phyloP scores from a whole-genome alignment of 2,329 filamentous ascomycete species.

The Venturia effusa region DNA sequence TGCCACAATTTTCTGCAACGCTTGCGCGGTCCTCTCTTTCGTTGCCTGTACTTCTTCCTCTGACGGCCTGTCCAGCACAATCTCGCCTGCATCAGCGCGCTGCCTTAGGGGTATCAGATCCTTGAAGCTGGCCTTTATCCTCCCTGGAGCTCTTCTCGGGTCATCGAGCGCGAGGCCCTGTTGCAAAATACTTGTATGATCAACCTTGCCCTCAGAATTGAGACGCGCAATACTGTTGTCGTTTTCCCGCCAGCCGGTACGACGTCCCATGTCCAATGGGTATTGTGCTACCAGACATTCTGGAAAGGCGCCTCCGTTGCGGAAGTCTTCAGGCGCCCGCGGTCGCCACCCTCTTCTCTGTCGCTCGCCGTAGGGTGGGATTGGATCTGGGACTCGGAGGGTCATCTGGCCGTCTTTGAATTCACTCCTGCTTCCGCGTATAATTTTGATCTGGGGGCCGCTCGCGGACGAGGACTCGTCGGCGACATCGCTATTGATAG shows the following conservation, averaged over 20 bases:
- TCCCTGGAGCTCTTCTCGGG: constrained; percentile 44
- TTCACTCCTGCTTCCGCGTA: not conserved
- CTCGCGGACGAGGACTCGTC: not conserved
- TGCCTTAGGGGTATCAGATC: constrained; percentile 91
- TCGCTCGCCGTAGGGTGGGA: constrained; percentile 55
- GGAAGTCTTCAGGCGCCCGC: constrained; percentile 79
- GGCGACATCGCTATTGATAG: not conserved
- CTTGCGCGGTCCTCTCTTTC: constrained; percentile 79
- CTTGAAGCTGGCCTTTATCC: constrained; percentile 92
- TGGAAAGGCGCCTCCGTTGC: constrained; percentile 91
- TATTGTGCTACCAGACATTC: constrained; percentile 92
- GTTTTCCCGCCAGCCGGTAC: constrained; percentile 44
- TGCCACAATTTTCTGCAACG: constrained; percentile 68
- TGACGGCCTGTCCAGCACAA: constrained; percentile 74
- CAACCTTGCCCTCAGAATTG: constrained; percentile 50
- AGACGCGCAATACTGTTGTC: constrained; percentile 45
- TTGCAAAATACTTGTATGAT: constrained; percentile 64
- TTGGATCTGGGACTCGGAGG: not conserved
- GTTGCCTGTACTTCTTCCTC: constrained; percentile 75
- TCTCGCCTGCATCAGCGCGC: constrained; percentile 82
- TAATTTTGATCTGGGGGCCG: not conserved
- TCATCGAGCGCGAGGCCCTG: constrained; percentile 54
- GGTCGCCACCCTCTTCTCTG: constrained; percentile 88
- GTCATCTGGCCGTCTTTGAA: constrained; percentile 2
- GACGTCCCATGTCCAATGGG: constrained; percentile 87